phyloP scores from a whole-genome alignment of 176 grass and related monocot species.

The Eremochloa ophiuroides region DNA sequence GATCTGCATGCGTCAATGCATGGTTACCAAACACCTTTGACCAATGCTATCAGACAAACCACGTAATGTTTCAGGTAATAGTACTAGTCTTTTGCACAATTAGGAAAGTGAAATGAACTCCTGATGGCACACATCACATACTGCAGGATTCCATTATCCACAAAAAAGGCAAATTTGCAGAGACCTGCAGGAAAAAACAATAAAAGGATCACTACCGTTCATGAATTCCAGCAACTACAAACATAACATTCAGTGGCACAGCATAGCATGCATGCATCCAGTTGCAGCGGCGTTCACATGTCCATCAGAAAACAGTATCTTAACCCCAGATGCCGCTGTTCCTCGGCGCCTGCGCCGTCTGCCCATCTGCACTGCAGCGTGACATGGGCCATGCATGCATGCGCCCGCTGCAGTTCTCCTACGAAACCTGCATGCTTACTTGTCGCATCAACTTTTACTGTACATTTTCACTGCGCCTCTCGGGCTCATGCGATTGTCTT shows the following conservation, averaged over 20 bases:
- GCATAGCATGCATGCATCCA: background rate
- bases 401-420: slow-evolving; percentile 8
- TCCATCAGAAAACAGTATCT: slow-evolving; percentile 38
- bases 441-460: slow-evolving; percentile 38
- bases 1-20: slow-evolving; percentile 22
- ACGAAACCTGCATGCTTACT: slow-evolving; percentile 17
- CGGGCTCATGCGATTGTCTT: background rate
- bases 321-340: slow-evolving; percentile 38
- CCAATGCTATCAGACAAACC: slow-evolving; percentile 1
- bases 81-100: background rate
- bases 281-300: slow-evolving; percentile 42
- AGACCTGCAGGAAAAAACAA: background rate
- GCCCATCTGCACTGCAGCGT: no score
- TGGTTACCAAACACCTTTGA: slow-evolving; percentile 33
- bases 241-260: slow-evolving; percentile 41
- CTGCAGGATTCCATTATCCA: background rate
- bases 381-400: slow-evolving; percentile 15
- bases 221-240: slow-evolving; percentile 23
- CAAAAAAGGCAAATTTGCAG: background rate
- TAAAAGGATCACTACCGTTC: background rate
- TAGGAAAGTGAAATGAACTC: background rate
- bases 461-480: slow-evolving; percentile 23
- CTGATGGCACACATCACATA: background rate
- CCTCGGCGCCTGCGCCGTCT: slow-evolving; percentile 26
- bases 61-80: background rate